These are phyloP conservation scores for Myriosclerotinia curreyana DNA, from an alignment of 2,329 filamentous ascomycete genomes.

Conservation along the genomic window DNA sequence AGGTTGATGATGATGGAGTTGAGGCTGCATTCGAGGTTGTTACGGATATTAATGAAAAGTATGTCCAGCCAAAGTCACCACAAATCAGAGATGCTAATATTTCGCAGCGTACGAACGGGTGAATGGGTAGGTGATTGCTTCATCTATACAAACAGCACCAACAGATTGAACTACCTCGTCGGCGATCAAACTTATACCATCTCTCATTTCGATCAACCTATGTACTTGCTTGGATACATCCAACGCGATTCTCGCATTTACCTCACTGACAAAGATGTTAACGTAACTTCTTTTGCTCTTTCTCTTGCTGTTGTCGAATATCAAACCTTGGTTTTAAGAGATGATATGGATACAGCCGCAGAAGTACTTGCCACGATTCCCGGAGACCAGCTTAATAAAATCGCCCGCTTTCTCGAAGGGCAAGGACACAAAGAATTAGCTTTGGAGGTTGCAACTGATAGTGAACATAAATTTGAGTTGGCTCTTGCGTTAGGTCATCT, in stretches of 20 bases:
- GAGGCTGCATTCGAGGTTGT: conserved; percentile 96
- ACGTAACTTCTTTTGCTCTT: conserved; percentile 83
- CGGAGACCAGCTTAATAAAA: conserved; percentile 94
- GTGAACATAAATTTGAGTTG: conserved; percentile 95
- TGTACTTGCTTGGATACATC: conserved; percentile 95
- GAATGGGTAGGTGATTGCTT: conserved; percentile 99
- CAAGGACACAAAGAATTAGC: conserved; percentile 97
- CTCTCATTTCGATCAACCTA: conserved; percentile 91
- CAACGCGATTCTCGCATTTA: conserved; percentile 94
- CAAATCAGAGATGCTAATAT: conserved; percentile 29
- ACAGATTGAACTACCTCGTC: conserved; percentile 95
- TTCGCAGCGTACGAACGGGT: conserved; percentile 74
- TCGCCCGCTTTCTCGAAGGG: conserved; percentile 93
- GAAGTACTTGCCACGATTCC: conserved; percentile 83
- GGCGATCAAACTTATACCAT: conserved; percentile 98
- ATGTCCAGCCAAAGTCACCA: conserved; percentile 34
- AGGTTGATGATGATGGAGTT: conserved; percentile 81
- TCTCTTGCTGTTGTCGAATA: conserved; percentile 94
- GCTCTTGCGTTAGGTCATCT: conserved; percentile 80
- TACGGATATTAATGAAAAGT: conserved; percentile 90
- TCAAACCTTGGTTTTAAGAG: conserved; percentile 90
- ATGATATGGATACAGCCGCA: conserved; percentile 86
- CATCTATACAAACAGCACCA: conserved; percentile 96
- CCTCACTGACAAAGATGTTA: conserved; percentile 91
- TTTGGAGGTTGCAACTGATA: conserved; percentile 87